Base-by-base conservation (phyloP, 805 yeast genomes). In the Wickerhamomyces tratensis region DNA sequence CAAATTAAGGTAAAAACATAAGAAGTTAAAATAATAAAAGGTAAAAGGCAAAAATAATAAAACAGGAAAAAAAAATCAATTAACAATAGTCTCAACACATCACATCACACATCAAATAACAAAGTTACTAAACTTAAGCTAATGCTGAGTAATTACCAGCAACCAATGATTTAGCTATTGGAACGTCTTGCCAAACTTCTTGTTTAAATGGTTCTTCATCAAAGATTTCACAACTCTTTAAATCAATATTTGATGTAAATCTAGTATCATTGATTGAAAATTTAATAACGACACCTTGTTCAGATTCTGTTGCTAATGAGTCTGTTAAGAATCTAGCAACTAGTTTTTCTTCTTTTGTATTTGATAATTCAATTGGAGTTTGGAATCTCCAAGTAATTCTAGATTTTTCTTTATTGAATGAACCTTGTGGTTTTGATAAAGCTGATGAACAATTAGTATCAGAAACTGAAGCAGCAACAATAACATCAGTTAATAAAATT, bases 341-440 rank as follows among this genome's bases (percentile, higher is more conserved):
- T 37, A 89, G 69, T 53, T 83, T 77, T 52, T 82, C 81, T 49
- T 83, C 88, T 15, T 51, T 54, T 3, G 59, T 59, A 14, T 40
- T 39, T 27, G 51, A 51, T 25, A 77, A 52, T 5, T 51, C 56
- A 10, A 74, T 52, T 11, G 72, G 67, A 38, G 65, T 68, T 44
- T 50, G 64, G 51, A 79, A 77, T 57, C 83, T 76, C 96, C 97
- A 89, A 1, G 93, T 82, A 44, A 93, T 81, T 62, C 97, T 76
- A 51, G 78, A 82, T 56, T 78, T 80, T 41, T 88, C 97, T 55
- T 77, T 82, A 62, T 82, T 86, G 69, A 88, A 91, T 1, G 94
- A 77, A 44, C 97, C 98, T 43, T 84, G 80, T 6, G 98, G 98
- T 58, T 85, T 86, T 4, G 95, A 83, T 47, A 88, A 79, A 1